Base-by-base conservation (phyloP, 441 rosid genomes). In the Mallotus repandus region DNA sequence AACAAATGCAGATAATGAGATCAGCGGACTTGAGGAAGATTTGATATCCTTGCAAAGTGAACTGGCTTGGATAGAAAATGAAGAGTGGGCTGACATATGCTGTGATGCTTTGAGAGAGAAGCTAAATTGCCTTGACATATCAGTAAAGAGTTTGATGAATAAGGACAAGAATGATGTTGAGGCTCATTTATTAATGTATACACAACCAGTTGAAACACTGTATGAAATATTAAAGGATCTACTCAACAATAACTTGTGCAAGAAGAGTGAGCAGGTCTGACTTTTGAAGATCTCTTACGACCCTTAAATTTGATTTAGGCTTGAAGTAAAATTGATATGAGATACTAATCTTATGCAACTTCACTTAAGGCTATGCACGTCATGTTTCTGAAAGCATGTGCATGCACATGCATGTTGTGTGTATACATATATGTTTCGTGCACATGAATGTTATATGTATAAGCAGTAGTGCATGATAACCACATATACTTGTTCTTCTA, bases 1-100 rank as follows among this genome's bases (percentile, higher is more conserved):
- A 14, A 74, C 78, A 58, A 84, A 86, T 63, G 88, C 86, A n/a
- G 84, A 84, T 79, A 75, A 65, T 67, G 93, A 82, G 74, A 85
- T 87, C 5, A 72, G 78, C 57, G 84, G 86, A 66, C 88, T 82
- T 77, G 92, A 86, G 66, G 79, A 77, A 46, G 81, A 76, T 77
- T 74, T 83, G 72, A 76, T 78, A 38, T 81, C 76, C n/a, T 73
- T 82, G 46, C 89, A 77, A 61, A 81, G 79, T 67, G 84, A 87
- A 69, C 62, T 86, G 49, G 88, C 84, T 5, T 86, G 88, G 84
- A 78, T 72, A 49, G 89, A 89, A 72, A 74, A 66, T 69, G 85
- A 84, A 73, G 91, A 85, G 3, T 85, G 86, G 88, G 65, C 83
- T 68, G 81, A 78, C 32, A 69, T 74, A 38, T 82, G 84, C 72